Percentiles rank a stretch among this genome's conserved stretches.
Conservation (phyloP, 805 yeast species). For the Metschnikowia chrysomelidarum region DNA sequence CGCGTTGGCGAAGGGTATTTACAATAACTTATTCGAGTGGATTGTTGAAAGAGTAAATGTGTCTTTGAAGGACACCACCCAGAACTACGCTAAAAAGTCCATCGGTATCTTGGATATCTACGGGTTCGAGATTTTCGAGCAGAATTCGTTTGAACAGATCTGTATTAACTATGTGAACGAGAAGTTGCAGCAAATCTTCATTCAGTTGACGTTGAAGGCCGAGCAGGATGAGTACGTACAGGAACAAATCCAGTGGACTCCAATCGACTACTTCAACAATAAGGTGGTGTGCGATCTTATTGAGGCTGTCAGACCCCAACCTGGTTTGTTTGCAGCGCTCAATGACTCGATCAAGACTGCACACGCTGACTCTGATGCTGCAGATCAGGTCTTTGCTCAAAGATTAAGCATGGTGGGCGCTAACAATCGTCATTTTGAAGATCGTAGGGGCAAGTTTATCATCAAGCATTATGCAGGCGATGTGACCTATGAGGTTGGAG, state of each 20-base stretch:
- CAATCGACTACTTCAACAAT: constrained; percentile 94
- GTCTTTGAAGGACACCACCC: constrained; percentile 55
- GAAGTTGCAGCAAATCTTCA: constrained; percentile 93
- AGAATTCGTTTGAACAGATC: constrained; percentile 91
- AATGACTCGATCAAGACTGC: constrained; percentile 98
- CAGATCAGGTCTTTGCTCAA: constrained; percentile 94
- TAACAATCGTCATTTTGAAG: constrained; percentile 81
- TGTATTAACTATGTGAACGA: constrained; percentile 96
- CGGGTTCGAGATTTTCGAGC: constrained; percentile 95
- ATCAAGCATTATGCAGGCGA: constrained; percentile 98
- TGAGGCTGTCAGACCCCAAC: constrained; percentile 85
- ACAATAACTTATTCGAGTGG: constrained; percentile 94
- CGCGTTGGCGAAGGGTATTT: constrained; percentile 91
- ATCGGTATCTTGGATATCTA: constrained; percentile 94
- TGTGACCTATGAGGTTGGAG: constrained; percentile 83
- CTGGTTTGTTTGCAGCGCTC: constrained; percentile 93
- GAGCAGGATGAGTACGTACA: constrained; percentile 97
- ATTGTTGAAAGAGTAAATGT: constrained; percentile 87
- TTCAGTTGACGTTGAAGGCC: constrained; percentile 90
- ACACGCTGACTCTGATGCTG: constrained; percentile 95
- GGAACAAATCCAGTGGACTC: constrained; percentile 96
- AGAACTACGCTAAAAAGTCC: constrained; percentile 48
- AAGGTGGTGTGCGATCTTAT: constrained; percentile 95
- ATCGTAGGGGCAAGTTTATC: constrained; percentile 81
- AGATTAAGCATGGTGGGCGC: constrained; percentile 79